Conservation (phyloP, 2,329 filamentous ascomycete genomes). For the Xylaria sp. region DNA sequence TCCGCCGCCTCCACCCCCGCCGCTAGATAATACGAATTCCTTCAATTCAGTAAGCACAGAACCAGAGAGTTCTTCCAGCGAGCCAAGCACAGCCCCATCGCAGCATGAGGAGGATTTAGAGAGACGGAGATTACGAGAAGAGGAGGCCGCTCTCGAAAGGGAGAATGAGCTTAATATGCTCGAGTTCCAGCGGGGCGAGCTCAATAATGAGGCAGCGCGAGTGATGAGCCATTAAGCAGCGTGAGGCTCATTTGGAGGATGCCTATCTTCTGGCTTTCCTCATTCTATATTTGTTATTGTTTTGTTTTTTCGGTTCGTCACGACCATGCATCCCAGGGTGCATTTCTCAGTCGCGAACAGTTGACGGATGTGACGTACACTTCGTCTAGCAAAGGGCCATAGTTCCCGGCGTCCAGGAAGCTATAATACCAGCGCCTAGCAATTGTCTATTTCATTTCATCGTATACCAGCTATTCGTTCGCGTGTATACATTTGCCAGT, state of each 20-base stretch:
- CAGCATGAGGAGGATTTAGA: conserved; percentile 52
- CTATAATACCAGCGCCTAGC: background rate
- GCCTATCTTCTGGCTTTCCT: background rate
- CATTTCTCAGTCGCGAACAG: conserved; percentile 3
- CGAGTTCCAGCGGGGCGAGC: conserved; percentile 32
- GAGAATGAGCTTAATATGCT: conserved; percentile 38
- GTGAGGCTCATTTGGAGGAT: background rate
- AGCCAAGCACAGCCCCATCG: conserved; percentile 47
- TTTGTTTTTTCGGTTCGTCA: conserved; percentile 1
- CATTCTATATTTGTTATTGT: conserved; percentile 10
- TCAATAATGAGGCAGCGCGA: conserved; percentile 26
- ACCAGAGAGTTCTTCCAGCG: conserved; percentile 41
- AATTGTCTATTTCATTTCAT: background rate
- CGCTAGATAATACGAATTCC: conserved; percentile 37
- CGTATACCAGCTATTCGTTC: background rate
- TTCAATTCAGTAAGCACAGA: conserved; percentile 36
- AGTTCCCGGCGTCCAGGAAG: conserved; percentile 3
- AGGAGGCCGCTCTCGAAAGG: conserved; percentile 35
- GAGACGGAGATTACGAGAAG: conserved; percentile 33
- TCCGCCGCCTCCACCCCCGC: conserved; percentile 47
- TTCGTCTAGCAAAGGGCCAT: background rate
- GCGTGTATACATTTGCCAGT: conserved; percentile 1
- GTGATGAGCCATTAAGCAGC: conserved; percentile 29
- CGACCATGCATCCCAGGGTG: conserved; percentile 15
- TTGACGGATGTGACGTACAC: conserved; percentile 1